Percentiles rank a stretch among this genome's conserved stretches.
phyloP scores from a whole-genome alignment of 805 yeast species.

The Saccharomycopsis olivae region DNA sequence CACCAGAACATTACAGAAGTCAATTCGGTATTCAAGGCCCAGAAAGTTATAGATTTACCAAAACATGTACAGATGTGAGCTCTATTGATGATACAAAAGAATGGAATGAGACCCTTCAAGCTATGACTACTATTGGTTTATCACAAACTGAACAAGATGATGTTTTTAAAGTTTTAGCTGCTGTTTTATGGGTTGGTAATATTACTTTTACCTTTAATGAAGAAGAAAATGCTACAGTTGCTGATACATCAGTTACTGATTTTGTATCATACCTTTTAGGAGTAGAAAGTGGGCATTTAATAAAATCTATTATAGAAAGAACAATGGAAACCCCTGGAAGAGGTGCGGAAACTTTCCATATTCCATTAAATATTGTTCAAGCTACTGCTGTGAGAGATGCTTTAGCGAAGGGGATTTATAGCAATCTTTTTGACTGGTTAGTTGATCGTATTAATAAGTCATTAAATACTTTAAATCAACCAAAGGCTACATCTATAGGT shows the following conservation, averaged over 20 bases:
- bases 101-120: conserved; percentile 67
- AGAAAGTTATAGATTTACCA: conserved; percentile 83
- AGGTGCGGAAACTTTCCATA: conserved; percentile 89
- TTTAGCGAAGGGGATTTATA: conserved; percentile 87
- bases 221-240: conserved; percentile 71
- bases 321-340: conserved; percentile 80
- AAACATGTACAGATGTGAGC: conserved; percentile 75
- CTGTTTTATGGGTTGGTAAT: conserved; percentile 92
- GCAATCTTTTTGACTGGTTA: conserved; percentile 91
- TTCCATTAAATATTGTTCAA: conserved; percentile 83
- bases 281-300: conserved; percentile 58
- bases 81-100: conserved; percentile 80
- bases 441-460: conserved; percentile 84
- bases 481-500: conserved; percentile 65
- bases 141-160: conserved; percentile 77
- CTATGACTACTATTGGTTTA: conserved; percentile 85
- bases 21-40: conserved; percentile 87
- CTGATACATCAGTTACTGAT: conserved; percentile 85
- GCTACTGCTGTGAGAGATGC: conserved; percentile 95
- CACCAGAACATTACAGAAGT: conserved; percentile 75
- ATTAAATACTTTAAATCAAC: conserved; percentile 41
- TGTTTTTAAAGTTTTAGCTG: conserved; percentile 75
- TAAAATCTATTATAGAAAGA: conserved; percentile 64
- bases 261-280: conserved; percentile 88
- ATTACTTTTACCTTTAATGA: conserved; percentile 77